These are phyloP conservation scores for Chrysosphaeria jannelii DNA, from an alignment of 2,329 filamentous ascomycete genomes.

Conservation along the genomic window DNA sequence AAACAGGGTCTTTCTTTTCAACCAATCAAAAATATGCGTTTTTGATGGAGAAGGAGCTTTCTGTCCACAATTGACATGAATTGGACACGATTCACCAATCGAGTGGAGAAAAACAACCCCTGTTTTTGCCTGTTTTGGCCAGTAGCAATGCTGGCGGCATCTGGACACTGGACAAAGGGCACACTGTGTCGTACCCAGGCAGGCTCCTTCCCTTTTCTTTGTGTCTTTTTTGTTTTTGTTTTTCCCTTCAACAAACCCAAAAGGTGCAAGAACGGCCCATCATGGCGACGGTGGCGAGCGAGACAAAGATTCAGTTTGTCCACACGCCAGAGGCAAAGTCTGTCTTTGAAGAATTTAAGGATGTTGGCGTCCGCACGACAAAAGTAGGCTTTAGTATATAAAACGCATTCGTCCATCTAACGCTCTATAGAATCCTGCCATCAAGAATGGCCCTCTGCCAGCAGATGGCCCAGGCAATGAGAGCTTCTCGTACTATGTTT, in stretches of 20 bases:
- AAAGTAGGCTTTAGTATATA: constrained; percentile 12
- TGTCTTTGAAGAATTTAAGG: constrained; percentile 19
- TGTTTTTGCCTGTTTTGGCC: too few species aligned
- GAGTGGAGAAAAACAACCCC: too few species aligned
- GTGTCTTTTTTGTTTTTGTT: not conserved
- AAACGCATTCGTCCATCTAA: not conserved
- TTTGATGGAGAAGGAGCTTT: too few species aligned
- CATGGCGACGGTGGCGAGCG: too few species aligned
- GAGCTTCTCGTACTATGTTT: constrained; percentile 57
- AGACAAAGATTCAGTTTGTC: constrained; percentile 33
- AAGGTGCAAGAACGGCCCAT: constrained; percentile 20
- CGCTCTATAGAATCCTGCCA: constrained; percentile 40
- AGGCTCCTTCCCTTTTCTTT: constrained; percentile 1
- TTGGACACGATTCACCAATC: too few species aligned
- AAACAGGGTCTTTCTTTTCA: too few species aligned
- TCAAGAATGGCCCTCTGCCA: constrained; percentile 82
- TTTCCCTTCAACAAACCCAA: constrained; percentile 7
- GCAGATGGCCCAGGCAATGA: constrained; percentile 65
- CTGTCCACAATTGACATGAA: too few species aligned
- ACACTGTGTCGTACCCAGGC: too few species aligned
- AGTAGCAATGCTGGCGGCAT: too few species aligned
- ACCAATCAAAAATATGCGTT: too few species aligned
- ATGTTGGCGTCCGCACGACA: constrained; percentile 24
- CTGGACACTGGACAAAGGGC: too few species aligned
- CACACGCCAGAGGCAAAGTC: constrained; percentile 21